Percentiles rank a stretch among this genome's conserved stretches.
Conservation (phyloP, 2,329 filamentous ascomycete genomes). For the Coniochaeta ligniaria region DNA sequence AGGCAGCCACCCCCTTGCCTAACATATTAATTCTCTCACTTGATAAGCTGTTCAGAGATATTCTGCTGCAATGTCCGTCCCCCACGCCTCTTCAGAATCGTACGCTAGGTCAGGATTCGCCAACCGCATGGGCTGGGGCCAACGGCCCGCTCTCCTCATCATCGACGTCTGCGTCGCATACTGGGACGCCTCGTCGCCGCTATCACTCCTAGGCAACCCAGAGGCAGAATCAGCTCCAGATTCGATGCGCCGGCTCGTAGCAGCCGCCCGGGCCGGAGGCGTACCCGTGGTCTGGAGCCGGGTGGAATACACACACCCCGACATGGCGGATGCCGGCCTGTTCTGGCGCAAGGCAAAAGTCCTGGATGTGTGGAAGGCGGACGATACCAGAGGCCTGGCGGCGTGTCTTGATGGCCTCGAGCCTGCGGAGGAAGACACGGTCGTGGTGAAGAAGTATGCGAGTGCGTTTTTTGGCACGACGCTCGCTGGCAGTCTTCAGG, state of each 20-base stretch:
- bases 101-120: slow-evolving; percentile 8
- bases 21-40: not conserved
- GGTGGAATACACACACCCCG: slow-evolving; percentile 30
- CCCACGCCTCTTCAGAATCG: not conserved
- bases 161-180: slow-evolving; percentile 39
- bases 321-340: slow-evolving; percentile 34
- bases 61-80: not conserved
- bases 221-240: not conserved
- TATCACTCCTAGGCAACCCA: not conserved
- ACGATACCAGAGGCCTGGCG: slow-evolving; percentile 27
- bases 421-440: slow-evolving; percentile 22
- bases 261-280: slow-evolving; percentile 21
- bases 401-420: slow-evolving; percentile 29
- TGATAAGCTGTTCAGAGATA: too few relatives aligned
- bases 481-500: slow-evolving; percentile 23
- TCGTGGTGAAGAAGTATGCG: slow-evolving; percentile 33
- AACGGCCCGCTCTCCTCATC: slow-evolving; percentile 30
- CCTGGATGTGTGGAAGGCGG: slow-evolving; percentile 26
- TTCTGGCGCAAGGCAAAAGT: slow-evolving; percentile 22
- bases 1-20: too few relatives aligned
- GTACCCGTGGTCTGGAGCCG: slow-evolving; percentile 28
- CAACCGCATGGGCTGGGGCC: slow-evolving; percentile 29
- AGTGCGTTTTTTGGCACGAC: slow-evolving; percentile 38
- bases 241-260: not conserved
- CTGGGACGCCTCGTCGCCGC: slow-evolving; percentile 28